Conservation (phyloP, 192 early-diverging fungal species). For the Allomyces macrogynus region DNA sequence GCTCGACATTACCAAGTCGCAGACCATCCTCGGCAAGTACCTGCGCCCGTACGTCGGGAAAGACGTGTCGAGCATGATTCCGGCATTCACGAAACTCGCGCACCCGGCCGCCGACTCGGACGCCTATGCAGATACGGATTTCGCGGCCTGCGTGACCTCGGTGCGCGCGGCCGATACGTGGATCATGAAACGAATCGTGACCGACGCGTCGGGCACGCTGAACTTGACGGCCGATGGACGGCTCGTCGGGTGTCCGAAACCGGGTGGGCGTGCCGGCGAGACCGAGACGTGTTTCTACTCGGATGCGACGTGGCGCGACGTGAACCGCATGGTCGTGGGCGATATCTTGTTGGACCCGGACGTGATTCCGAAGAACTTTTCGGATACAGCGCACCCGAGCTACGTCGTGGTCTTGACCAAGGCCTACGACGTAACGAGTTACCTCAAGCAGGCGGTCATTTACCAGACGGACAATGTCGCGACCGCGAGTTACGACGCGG, state of each 20-base stretch:
- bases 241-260: background rate
- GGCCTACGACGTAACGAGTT: background rate
- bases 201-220: background rate
- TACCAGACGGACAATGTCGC: background rate
- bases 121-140: background rate
- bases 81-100: background rate
- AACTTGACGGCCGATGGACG: background rate
- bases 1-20: background rate
- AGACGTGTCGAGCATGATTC: constrained; percentile 1
- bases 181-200: background rate
- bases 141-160: background rate
- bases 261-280: background rate
- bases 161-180: background rate
- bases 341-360: background rate
- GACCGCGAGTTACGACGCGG: constrained; percentile 7
- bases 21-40: background rate
- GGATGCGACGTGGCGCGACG: background rate
- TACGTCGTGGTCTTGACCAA: background rate
- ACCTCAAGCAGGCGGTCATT: background rate
- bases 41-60: background rate
- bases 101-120: background rate
- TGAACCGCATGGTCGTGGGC: background rate
- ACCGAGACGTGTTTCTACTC: background rate
- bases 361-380: background rate
- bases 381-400: background rate